Evolutionary conservation across 2,329 filamentous ascomycete genomes (phyloP).

Genomic region (Daldinia sp.): DNA sequence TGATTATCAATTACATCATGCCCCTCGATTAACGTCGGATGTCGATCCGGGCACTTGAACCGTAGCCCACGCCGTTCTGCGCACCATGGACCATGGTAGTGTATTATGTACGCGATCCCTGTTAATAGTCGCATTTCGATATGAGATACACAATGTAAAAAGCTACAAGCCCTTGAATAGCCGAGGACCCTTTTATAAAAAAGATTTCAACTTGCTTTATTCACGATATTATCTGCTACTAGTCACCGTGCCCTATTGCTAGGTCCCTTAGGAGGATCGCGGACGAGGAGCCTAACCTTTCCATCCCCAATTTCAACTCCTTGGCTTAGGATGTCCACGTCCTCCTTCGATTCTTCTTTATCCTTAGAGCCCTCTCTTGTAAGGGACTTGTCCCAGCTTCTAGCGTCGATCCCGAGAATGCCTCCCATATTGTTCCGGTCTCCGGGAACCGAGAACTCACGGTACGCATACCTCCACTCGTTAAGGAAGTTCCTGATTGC

Average conservation of each 20-base stretch:
- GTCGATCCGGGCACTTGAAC: constrained; percentile 4
- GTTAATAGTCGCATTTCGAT: not conserved
- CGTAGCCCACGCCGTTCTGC: not conserved
- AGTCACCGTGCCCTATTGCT: constrained; percentile 60
- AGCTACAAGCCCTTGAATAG: not conserved
- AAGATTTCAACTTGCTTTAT: constrained; percentile 43
- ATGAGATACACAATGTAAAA: not conserved
- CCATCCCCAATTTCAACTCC: constrained; percentile 76
- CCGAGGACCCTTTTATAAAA: constrained; percentile 13
- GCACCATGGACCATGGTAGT: not conserved
- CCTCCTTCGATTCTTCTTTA: constrained; percentile 55
- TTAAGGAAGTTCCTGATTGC: constrained; percentile 90
- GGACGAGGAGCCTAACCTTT: constrained; percentile 73
- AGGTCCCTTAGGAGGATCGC: constrained; percentile 70
- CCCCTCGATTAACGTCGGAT: constrained; percentile 20
- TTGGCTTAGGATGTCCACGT: constrained; percentile 71
- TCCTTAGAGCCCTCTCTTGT: constrained; percentile 59
- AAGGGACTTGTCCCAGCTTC: constrained; percentile 74
- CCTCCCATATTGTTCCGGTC: constrained; percentile 87
- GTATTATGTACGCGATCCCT: not conserved
- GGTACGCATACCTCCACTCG: constrained; percentile 95
- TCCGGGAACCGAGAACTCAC: constrained; percentile 96
- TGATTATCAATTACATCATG: constrained; percentile 32
- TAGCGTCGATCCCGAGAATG: constrained; percentile 75
- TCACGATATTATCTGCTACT: constrained; percentile 41